Percentiles rank a stretch among this genome's conserved stretches.
phyloP scores from a whole-genome alignment of 148 eudicot species.

The Bassia scoparia region DNA sequence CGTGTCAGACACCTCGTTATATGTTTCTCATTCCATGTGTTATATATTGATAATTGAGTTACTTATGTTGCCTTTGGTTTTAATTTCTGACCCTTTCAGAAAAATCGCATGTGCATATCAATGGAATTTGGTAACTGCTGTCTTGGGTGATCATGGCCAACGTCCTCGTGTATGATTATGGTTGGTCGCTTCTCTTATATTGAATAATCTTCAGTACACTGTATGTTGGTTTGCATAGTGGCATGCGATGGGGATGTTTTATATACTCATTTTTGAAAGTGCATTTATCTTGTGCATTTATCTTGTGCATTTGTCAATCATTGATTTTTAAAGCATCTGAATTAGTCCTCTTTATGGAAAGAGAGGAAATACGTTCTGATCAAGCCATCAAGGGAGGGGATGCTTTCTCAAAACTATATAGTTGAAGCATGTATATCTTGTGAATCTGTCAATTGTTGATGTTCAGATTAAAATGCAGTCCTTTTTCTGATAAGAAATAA shows the following conservation, averaged over 20 bases:
- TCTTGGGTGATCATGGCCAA: slow-evolving; percentile 96
- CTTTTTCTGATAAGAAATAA: background rate
- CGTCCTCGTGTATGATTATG: slow-evolving; percentile 90
- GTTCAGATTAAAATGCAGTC: background rate
- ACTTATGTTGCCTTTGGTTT: background rate
- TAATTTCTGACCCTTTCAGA: slow-evolving; percentile 37
- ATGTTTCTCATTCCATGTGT: background rate
- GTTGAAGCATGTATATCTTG: background rate
- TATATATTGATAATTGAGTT: background rate
- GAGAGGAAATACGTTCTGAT: background rate
- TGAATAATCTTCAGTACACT: background rate
- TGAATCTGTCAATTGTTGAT: background rate
- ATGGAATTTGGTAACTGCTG: slow-evolving; percentile 99
- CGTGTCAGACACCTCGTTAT: background rate
- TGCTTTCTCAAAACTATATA: background rate
- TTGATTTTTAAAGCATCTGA: background rate
- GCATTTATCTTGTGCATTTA: background rate
- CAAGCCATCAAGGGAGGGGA: background rate
- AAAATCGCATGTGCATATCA: slow-evolving; percentile 70
- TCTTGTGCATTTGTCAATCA: background rate
- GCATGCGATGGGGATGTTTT: background rate
- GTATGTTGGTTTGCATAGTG: background rate
- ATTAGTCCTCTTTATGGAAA: background rate
- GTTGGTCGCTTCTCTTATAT: slow-evolving; percentile 31
- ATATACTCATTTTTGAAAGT: background rate